A percentile compares a stretch with the other conserved stretches of the same genome.
phyloP scores from a whole-genome alignment of 2,329 filamentous ascomycete species.

The Lojkania enalia region DNA sequence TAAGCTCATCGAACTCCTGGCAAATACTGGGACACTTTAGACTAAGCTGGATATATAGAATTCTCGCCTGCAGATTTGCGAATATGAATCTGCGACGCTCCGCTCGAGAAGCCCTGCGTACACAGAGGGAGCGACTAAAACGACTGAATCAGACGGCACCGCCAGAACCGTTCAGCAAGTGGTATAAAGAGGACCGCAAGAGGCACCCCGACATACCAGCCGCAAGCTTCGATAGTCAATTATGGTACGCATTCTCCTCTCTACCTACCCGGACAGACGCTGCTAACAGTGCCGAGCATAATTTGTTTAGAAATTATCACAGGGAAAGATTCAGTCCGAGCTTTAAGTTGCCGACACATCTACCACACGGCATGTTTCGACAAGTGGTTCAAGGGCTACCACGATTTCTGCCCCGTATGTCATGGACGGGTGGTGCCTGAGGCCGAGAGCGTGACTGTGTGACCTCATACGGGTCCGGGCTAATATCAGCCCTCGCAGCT shows the following conservation, averaged over 20 bases:
- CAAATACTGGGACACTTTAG: no score
- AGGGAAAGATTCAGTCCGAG: background rate
- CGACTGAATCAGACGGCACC: background rate
- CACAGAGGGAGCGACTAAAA: background rate
- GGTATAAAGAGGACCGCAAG: background rate
- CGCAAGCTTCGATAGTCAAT: background rate
- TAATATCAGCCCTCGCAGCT: no score
- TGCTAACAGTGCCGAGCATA: background rate
- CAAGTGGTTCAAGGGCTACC: background rate
- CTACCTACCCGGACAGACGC: background rate
- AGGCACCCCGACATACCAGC: background rate
- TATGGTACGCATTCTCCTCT: background rate
- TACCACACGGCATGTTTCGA: constrained; percentile 1
- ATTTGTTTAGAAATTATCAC: background rate
- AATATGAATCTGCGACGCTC: no score
- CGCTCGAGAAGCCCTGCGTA: no score
- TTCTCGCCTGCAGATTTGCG: no score
- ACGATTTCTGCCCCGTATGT: background rate
- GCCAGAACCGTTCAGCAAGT: background rate
- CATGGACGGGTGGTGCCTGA: no score
- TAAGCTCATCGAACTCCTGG: no score
- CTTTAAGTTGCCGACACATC: constrained; percentile 2
- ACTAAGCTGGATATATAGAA: no score
- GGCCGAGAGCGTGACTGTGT: no score
- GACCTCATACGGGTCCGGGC: no score